A percentile compares a stretch with the other conserved stretches of the same genome.
phyloP scores from a whole-genome alignment of 1,284 basidiomycete species.

The Rhodotorula glutinis region DNA sequence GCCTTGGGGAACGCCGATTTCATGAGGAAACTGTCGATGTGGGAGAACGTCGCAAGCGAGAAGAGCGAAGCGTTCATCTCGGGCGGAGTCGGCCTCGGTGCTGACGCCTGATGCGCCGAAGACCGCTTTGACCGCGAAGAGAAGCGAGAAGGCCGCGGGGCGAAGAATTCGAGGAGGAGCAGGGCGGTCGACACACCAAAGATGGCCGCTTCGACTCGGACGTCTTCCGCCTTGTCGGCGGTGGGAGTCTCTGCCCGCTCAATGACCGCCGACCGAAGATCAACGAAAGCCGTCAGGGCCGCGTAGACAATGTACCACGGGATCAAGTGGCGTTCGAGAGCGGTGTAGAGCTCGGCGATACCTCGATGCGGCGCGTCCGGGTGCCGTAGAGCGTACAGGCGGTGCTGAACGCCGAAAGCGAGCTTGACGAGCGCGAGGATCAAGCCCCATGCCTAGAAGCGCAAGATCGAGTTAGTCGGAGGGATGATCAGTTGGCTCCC shows the following conservation, averaged over 20 bases:
- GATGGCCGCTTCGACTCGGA: conserved; percentile 40
- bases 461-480: background rate
- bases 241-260: conserved; percentile 40
- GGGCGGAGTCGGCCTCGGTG: conserved; percentile 23
- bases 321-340: conserved; percentile 44
- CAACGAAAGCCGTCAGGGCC: conserved; percentile 46
- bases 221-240: conserved; percentile 20
- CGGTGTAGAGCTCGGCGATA: conserved; percentile 27
- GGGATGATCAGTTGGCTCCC: too few relatives aligned
- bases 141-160: conserved; percentile 43
- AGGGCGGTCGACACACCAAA: conserved; percentile 45
- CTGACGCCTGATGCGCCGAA: background rate
- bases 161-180: conserved; percentile 47
- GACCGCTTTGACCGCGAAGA: conserved; percentile 17
- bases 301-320: conserved; percentile 46
- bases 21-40: conserved; percentile 46
- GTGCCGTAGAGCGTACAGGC: conserved; percentile 27
- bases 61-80: conserved; percentile 45
- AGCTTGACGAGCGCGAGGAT: conserved; percentile 35
- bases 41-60: conserved; percentile 49
- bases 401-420: conserved; percentile 26
- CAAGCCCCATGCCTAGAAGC: conserved; percentile 22
- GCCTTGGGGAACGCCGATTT: conserved; percentile 20
- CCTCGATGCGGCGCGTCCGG: conserved; percentile 33
- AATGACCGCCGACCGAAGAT: conserved; percentile 45